Conservation (phyloP, 305 asterid species). For the Fraxinus angustifolia region DNA sequence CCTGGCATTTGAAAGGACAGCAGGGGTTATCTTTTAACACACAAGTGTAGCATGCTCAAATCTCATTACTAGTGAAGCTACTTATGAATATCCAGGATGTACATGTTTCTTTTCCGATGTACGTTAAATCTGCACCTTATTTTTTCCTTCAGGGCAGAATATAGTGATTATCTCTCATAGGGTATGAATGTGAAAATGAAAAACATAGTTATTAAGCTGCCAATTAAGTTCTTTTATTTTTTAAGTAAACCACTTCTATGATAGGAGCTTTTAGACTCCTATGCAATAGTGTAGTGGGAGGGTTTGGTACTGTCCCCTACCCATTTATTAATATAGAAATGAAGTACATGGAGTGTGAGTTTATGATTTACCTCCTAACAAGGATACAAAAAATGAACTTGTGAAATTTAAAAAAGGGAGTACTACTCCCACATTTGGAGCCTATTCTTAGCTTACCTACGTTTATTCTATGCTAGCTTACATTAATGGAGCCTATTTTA, state of each 20-base stretch:
- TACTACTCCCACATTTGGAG: not conserved
- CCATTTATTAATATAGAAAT: too few relatives aligned
- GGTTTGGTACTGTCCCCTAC: not conserved
- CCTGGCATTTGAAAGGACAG: not conserved
- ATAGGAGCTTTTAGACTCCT: not conserved
- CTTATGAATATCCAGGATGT: not conserved
- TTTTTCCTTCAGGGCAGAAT: not conserved
- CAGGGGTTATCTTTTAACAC: not conserved
- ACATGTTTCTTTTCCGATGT: not conserved
- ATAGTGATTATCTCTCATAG: not conserved
- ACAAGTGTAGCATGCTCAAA: not conserved
- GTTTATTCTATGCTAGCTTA: not conserved
- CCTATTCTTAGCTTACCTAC: not conserved
- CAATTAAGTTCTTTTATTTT: not conserved
- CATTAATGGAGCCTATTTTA: not conserved
- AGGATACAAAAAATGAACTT: not conserved
- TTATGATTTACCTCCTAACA: not conserved
- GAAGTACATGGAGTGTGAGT: not conserved
- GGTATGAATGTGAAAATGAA: not conserved
- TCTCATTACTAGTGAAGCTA: not conserved
- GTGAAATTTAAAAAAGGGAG: not conserved
- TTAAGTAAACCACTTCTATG: not conserved
- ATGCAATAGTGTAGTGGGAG: not conserved
- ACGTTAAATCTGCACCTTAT: not conserved
- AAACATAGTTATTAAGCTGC: not conserved